Conservation (phyloP, 73 alveolate genomes). For the Paramecium pentaurelia region DNA sequence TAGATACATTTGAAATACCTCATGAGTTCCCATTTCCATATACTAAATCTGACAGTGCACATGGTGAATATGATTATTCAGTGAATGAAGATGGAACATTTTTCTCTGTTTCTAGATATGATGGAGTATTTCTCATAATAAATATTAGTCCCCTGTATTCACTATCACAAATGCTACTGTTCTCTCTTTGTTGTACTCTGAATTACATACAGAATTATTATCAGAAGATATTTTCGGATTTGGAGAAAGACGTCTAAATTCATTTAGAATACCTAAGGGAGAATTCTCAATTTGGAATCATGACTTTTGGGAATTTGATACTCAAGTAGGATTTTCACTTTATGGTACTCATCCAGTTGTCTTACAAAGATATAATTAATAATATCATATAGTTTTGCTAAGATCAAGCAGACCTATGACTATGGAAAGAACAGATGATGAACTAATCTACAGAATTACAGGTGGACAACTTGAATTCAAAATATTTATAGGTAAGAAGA, state of each 20-base stretch:
- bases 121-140: conserved; percentile 13
- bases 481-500: conserved; percentile 35
- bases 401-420: conserved; percentile 48
- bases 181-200: conserved; percentile 9
- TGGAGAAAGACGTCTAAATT: conserved; percentile 52
- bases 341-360: conserved; percentile 58
- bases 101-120: not conserved
- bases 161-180: not conserved
- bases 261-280: conserved; percentile 30
- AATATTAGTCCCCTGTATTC: not conserved
- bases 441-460: conserved; percentile 45
- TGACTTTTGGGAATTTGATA: conserved; percentile 41
- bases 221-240: conserved; percentile 28
- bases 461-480: conserved; percentile 60
- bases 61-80: not conserved
- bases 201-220: not conserved
- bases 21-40: conserved; percentile 49
- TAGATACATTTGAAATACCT: conserved; percentile 11
- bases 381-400: conserved; percentile 32
- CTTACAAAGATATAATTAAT: not conserved
- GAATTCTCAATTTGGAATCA: conserved; percentile 54
- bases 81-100: not conserved
- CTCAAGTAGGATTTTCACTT: conserved; percentile 16
- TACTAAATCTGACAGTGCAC: not conserved
- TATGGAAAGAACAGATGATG: conserved; percentile 27